Base-by-base conservation (phyloP, 2,329 filamentous ascomycete species). In the Paradendryphiella salina region DNA sequence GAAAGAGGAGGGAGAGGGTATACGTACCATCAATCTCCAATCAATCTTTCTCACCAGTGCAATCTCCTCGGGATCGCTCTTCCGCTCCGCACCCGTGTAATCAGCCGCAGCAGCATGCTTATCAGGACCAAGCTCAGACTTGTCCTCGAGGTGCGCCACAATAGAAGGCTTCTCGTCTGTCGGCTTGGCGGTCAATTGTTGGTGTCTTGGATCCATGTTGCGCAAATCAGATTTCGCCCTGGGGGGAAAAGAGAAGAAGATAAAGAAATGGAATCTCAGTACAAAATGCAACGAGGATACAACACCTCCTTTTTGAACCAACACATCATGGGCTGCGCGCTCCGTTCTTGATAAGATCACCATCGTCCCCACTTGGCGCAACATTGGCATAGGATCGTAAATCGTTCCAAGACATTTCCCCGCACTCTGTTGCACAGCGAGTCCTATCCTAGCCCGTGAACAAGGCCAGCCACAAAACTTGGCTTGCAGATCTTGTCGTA, bases 1-100 rank as follows among this genome's bases (percentile, higher is more conserved):
- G n/a, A n/a, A n/a, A n/a, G n/a, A n/a, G n/a, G 3, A 11, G 13
- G 11, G 9, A 1, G 32, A 3, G 26, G 4, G 15, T 14, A 26
- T 21, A 35, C 50, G 11, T 53, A 66, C 65, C 61, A 71, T 70
- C 5, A 72, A 54, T 31, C 66, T 56, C 56, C 57, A 61, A 40
- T 72, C 69, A 10, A 72, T 59, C 45, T 70, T 71, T 44, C 61
- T 53, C 28, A 72, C 69, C 7, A 72, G 60, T 34, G 54, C 60
- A 43, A 72, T 70, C 47, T 72, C 69, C 15, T 35, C 59, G 0
- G 66, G 66, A 51, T 68, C 64, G 9, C 66, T 66, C 57, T 72
- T 72, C 21, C 59, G 62, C 26, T 66, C 58, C 10, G 66, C 66
- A 5, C 69, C 68, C 1, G 69, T 62, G 23, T 67, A 70, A 21